Percentiles rank a stretch among this genome's conserved stretches.
Conservation (phyloP, 2,329 filamentous ascomycete genomes). For the Epichloe coenophiala region DNA sequence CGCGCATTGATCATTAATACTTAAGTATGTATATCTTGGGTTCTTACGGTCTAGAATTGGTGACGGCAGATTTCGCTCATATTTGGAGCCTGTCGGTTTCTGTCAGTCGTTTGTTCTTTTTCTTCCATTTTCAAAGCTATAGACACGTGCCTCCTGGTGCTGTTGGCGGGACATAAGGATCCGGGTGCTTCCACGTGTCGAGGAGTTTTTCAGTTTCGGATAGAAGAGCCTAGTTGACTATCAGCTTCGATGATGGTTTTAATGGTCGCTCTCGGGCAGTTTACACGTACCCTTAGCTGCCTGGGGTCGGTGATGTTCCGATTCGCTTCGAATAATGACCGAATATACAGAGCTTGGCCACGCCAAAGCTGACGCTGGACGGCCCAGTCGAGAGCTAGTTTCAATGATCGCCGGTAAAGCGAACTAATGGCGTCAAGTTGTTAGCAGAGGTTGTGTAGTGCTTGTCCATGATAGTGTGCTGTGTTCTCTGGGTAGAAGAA, state of each 20-base stretch:
- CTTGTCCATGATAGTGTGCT: not conserved
- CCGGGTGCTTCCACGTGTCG: slow-evolving; percentile 93
- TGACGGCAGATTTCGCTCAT: slow-evolving; percentile 78
- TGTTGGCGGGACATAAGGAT: slow-evolving; percentile 79
- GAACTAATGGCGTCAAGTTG: slow-evolving; percentile 30
- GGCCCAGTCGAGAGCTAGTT: slow-evolving; percentile 89
- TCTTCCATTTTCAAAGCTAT: not conserved
- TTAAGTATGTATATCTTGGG: not conserved
- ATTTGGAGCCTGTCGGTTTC: slow-evolving; percentile 64
- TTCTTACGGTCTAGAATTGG: slow-evolving; percentile 70
- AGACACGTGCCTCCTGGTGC: slow-evolving; percentile 69
- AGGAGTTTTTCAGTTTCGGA: slow-evolving; percentile 79
- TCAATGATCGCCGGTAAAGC: slow-evolving; percentile 84
- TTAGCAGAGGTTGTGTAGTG: not conserved
- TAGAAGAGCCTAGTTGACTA: slow-evolving; percentile 53
- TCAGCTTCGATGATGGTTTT: not conserved
- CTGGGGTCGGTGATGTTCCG: slow-evolving; percentile 70
- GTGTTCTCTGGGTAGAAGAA: slow-evolving; percentile 3
- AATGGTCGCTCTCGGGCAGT: not conserved
- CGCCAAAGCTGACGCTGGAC: slow-evolving; percentile 90
- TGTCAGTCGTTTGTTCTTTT: slow-evolving; percentile 6
- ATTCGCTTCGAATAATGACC: slow-evolving; percentile 90
- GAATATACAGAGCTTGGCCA: slow-evolving; percentile 90
- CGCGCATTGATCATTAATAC: too few relatives aligned
- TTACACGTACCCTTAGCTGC: slow-evolving; percentile 59